Conservation (phyloP, 1,284 basidiomycete species). For the Melampsora americana region DNA sequence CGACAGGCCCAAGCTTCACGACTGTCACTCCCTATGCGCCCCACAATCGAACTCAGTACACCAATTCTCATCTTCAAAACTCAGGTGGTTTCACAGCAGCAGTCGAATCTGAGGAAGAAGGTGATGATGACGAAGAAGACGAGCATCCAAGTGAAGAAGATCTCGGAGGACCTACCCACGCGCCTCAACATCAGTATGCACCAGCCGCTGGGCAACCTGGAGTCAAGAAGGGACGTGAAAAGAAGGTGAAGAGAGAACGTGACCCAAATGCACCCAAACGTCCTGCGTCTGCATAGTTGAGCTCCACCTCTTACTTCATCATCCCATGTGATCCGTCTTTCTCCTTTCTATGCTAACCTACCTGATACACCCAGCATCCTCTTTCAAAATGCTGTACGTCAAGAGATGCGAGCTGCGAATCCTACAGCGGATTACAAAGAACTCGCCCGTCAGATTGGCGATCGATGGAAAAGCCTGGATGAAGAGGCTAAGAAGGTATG, state of each 20-base stretch:
- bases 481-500: slow-evolving; percentile 70
- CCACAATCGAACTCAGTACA: slow-evolving; percentile 7
- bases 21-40: slow-evolving; percentile 7
- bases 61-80: not conserved
- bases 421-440: slow-evolving; percentile 70
- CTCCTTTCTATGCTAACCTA: not conserved
- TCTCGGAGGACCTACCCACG: not conserved
- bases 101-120: slow-evolving; percentile 20
- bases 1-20: slow-evolving; percentile 6
- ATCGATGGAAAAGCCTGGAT: slow-evolving; percentile 69
- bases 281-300: slow-evolving; percentile 41
- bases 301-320: not conserved
- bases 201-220: slow-evolving; percentile 13
- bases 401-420: slow-evolving; percentile 64
- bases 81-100: not conserved
- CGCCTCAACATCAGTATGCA: slow-evolving; percentile 8
- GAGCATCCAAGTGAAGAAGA: slow-evolving; percentile 21
- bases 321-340: too few relatives aligned
- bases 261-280: slow-evolving; percentile 39
- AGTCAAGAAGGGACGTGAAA: slow-evolving; percentile 45
- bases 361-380: slow-evolving; percentile 1
- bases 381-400: slow-evolving; percentile 37
- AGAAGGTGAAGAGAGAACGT: slow-evolving; percentile 18
- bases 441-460: slow-evolving; percentile 68
- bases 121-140: slow-evolving; percentile 17